Base-by-base conservation (phyloP, 176 grass and related monocot species). In the Chloris gayana region DNA sequence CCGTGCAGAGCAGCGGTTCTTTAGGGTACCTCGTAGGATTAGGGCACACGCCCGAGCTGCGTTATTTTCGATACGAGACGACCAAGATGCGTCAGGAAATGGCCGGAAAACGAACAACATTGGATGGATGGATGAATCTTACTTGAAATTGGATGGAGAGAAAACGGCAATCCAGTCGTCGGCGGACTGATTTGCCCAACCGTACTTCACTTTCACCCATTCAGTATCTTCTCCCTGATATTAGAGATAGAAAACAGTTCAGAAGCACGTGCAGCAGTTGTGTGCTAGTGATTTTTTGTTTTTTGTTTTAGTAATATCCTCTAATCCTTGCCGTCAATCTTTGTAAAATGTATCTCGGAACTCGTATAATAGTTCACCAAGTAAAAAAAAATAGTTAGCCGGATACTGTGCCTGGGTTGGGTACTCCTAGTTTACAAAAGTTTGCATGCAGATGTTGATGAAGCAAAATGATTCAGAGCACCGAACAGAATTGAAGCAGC, bases 111-210 rank as follows among this genome's bases (percentile, higher is more conserved):
- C 37, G 26, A 56, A 33, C 32, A 57, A 2, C 4, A 64, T 5
- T 10, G 13, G 27, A 31, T 22, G 1, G 7, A 21, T 19, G 8
- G 34, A 18, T 14, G 3, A 9, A 51, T 7, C 84, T 73, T 85
- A 93, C 91, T 86, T 86, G 50, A 94, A 92, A 64, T 92, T 78
- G 13, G 94, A 76, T 3, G 94, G 89, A 59, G 94, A 97, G 59
- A 97, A 97, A 35, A 97, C 94, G 26, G 83, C 94, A 57, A 97
- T 87, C 94, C 94, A 97, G 54, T 97, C 91, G 51, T 74, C 85
- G 3, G 5, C n/a, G 59, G 91, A 90, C 66, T 80, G 41, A 21
- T 80, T 84, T 31, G 69, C 39, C 75, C 51, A 76, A 47, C 83
- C 87, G 58, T 83, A 92, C 26, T 92, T 73, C 50, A 92, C 74